Evolutionary conservation across 805 yeast genomes (phyloP), one percentile per base, ranked within the genome.

Genomic region (Candida oleophila): DNA sequence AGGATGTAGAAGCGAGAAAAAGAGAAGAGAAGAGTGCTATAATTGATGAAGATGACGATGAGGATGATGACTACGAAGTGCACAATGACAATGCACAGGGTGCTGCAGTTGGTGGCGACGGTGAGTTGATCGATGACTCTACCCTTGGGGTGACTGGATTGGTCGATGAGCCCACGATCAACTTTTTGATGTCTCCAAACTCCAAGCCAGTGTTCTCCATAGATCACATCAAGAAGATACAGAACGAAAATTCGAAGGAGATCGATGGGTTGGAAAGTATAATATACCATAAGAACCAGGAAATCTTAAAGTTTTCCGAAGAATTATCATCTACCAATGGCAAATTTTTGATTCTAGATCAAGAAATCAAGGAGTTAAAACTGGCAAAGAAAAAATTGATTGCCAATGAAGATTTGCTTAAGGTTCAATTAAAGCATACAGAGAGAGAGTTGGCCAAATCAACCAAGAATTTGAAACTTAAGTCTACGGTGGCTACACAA

Each of bases 201-300:
- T 62, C 68, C 3, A 64, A 59, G 41, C 71, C 71, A 1, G 58
- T 61, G 3, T 67, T 64, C 43, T 60, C 71, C 9, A 45, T 58
- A 3, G 57, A 57, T 15, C 64, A 64, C 41, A 48, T 67, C 4
- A 53, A 55, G 38, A 56, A 54, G 33, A 56, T 65, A 40, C 65
- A 60, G 45, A 35, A 43, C n/a, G 56, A 55, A 12, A 53, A 58
- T 41, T 51, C 59, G 16, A 43, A 49, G 16, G 60, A 55, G 33
- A 41, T 59, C 18, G 50, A 50, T 19, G 44, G 48, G 12, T 48
- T 57, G n/a, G 60, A 55, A 38, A 32, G 38, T 15, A 41, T 44
- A 2, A 44, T 57, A 9, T 44, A 51, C 25, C 30, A 22, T 3
- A 56, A 55, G 43, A 54, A 60, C 16, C 47, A 43, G 42, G 55